Evolutionary conservation across 345 rosid genomes (phyloP).

Genomic region (Eucalyptus sp.): DNA sequence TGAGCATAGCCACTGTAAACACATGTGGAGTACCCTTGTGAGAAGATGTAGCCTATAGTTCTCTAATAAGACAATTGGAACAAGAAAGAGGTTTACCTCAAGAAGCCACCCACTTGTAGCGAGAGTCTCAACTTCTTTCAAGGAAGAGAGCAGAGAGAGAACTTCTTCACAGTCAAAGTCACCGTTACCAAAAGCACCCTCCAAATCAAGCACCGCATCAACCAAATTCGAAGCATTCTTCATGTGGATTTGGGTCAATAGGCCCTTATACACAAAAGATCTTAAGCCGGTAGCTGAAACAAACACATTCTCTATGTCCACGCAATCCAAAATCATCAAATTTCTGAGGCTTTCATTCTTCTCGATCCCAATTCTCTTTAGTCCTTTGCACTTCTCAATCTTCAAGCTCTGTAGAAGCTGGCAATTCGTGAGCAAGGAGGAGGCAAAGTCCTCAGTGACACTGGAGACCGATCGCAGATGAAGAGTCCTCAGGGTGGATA

Average conservation of each 20-base stretch:
- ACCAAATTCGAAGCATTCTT: not conserved
- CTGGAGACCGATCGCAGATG: not conserved
- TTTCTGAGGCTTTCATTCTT: not conserved
- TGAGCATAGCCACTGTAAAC: slow-evolving; percentile 1
- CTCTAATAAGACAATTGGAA: not conserved
- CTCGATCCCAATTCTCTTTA: not conserved
- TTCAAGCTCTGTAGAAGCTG: not conserved
- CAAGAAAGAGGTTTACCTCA: not conserved
- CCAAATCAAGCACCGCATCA: not conserved
- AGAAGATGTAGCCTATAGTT: not conserved
- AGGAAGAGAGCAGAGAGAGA: not conserved
- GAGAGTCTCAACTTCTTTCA: not conserved
- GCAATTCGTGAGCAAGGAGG: not conserved
- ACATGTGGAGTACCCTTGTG: not conserved
- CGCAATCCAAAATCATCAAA: not conserved
- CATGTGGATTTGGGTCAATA: not conserved
- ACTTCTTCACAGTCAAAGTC: slow-evolving; percentile 6
- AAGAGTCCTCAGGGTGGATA: not conserved
- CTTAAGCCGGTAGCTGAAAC: not conserved
- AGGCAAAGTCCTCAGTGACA: not conserved
- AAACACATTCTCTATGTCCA: not conserved
- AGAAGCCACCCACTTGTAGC: slow-evolving; percentile 3
- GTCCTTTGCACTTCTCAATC: not conserved
- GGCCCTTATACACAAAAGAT: not conserved
- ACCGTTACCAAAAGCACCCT: not conserved